Evolutionary conservation across 148 eudicot species (phyloP).

Genomic region (Chenopodium quinoa): DNA sequence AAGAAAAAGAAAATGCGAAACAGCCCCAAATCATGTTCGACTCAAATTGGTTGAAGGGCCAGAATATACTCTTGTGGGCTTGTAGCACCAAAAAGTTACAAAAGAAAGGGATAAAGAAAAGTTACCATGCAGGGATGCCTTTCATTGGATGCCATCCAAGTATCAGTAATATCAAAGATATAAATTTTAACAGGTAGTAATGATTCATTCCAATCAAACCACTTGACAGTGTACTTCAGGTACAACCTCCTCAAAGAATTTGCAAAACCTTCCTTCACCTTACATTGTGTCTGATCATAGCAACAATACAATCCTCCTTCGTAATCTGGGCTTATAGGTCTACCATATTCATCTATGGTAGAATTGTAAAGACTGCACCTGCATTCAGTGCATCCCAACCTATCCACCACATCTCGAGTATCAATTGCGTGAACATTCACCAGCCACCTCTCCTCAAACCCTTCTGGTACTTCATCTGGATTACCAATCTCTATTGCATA

Average conservation of each 20-base stretch:
- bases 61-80: neutral
- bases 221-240: conserved; percentile 62
- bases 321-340: conserved; percentile 45
- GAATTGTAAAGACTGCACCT: conserved; percentile 82
- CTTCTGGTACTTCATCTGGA: conserved; percentile 57
- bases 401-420: conserved; percentile 69
- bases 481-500: conserved; percentile 82
- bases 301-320: conserved; percentile 82
- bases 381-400: conserved; percentile 80
- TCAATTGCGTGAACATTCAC: conserved; percentile 90
- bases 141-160: conserved; percentile 39
- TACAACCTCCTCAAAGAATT: conserved; percentile 49
- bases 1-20: neutral
- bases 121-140: conserved; percentile 59
- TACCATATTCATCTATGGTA: conserved; percentile 43
- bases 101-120: neutral
- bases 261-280: conserved; percentile 46
- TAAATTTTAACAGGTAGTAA: conserved; percentile 70
- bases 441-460: conserved; percentile 82
- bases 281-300: conserved; percentile 64
- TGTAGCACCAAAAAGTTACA: neutral
- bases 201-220: conserved; percentile 61
- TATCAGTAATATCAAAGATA: conserved; percentile 75
- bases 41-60: neutral
- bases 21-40: neutral